Conservation (phyloP, 768 basidiomycete species). For the Leccinum truebloodii region DNA sequence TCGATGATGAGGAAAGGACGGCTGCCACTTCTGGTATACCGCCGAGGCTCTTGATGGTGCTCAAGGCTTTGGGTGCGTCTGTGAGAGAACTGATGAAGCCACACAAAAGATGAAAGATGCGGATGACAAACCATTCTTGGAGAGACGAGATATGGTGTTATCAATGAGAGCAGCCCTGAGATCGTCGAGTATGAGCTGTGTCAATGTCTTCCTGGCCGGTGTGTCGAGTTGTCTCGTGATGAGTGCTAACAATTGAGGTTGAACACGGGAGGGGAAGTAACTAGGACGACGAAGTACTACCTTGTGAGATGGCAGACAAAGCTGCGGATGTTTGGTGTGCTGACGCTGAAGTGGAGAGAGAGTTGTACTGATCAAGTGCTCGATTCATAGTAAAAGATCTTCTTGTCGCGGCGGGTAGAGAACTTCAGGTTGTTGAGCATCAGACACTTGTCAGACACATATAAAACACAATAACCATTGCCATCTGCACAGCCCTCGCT, state of each 20-base stretch:
- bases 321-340: constrained; percentile 4
- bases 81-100: constrained; percentile 5
- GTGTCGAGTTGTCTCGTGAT: constrained; percentile 33
- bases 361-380: constrained; percentile 19
- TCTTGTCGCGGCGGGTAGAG: too few species aligned
- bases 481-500: constrained; percentile 19
- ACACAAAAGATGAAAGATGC: neutral
- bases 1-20: constrained; percentile 53
- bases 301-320: constrained; percentile 17
- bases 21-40: constrained; percentile 68
- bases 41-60: constrained; percentile 74
- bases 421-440: too few species aligned
- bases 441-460: neutral
- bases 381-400: constrained; percentile 12
- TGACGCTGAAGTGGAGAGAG: constrained; percentile 17
- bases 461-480: neutral
- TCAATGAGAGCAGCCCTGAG: constrained; percentile 40
- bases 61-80: constrained; percentile 71
- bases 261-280: constrained; percentile 10
- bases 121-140: constrained; percentile 50
- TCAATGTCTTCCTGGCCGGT: constrained; percentile 51
- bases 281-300: constrained; percentile 19
- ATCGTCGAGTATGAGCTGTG: constrained; percentile 62
- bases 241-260: constrained; percentile 15
- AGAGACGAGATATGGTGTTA: constrained; percentile 49